Evolutionary conservation across 306 rosid genomes (phyloP).

Genomic region (Vigna reflexopilosa): DNA sequence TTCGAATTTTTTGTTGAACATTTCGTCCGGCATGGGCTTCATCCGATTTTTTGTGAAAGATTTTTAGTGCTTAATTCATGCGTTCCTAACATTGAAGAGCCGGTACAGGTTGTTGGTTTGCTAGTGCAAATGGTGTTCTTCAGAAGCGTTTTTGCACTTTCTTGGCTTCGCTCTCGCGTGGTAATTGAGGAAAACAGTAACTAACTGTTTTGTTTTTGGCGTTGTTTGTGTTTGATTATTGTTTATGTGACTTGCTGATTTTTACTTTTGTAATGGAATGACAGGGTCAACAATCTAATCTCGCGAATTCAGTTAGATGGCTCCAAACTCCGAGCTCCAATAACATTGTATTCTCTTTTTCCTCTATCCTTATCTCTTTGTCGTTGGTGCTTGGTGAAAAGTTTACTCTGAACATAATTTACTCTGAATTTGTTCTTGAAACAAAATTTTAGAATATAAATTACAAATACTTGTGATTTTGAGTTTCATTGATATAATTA

Average conservation of each 20-base stretch:
- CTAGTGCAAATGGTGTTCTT: slow-evolving; percentile 34
- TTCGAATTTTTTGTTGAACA: too few species aligned
- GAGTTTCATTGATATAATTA: not conserved
- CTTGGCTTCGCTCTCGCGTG: slow-evolving; percentile 82
- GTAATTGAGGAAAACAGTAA: slow-evolving; percentile 48
- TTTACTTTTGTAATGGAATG: too few species aligned
- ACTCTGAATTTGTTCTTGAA: too few species aligned
- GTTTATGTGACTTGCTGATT: too few species aligned
- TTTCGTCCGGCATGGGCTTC: too few species aligned
- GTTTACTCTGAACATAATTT: not conserved
- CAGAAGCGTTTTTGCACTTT: slow-evolving; percentile 70
- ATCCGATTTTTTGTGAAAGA: not conserved
- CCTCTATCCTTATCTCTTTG: too few species aligned
- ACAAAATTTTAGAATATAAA: too few species aligned
- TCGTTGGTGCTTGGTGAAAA: too few species aligned
- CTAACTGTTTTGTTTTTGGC: not conserved
- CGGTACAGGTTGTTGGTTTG: slow-evolving; percentile 41
- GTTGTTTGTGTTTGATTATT: slow-evolving; percentile 1
- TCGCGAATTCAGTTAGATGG: too few species aligned
- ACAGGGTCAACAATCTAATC: too few species aligned
- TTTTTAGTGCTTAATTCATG: not conserved
- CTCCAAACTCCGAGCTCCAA: too few species aligned
- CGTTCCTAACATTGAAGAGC: not conserved
- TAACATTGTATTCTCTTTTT: too few species aligned
- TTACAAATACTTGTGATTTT: not conserved